These are phyloP conservation scores for Termitomyces heimii DNA, from an alignment of 768 basidiomycete genomes.

Conservation along the genomic window DNA sequence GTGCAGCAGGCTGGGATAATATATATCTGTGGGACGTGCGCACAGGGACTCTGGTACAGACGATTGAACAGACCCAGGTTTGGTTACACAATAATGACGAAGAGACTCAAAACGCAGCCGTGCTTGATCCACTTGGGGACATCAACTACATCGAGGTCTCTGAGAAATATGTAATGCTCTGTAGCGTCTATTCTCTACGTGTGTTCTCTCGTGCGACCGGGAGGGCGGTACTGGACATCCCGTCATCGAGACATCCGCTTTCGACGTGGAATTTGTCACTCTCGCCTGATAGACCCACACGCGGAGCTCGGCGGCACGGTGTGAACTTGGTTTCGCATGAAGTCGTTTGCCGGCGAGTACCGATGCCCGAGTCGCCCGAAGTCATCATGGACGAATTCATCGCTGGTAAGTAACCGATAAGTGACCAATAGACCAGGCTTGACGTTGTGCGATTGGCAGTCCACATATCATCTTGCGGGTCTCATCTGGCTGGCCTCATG, in stretches of 20 bases:
- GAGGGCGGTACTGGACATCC: slow-evolving; percentile 35
- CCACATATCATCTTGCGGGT: slow-evolving; percentile 43
- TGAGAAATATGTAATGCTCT: slow-evolving; percentile 53
- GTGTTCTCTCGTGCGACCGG: slow-evolving; percentile 48
- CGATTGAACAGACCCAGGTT: slow-evolving; percentile 34
- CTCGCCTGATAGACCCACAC: slow-evolving; percentile 4
- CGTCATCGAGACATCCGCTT: slow-evolving; percentile 27
- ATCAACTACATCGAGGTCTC: slow-evolving; percentile 66
- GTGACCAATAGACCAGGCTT: neutral
- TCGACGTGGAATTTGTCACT: slow-evolving; percentile 29
- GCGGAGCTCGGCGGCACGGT: neutral
- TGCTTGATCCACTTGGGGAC: slow-evolving; percentile 20
- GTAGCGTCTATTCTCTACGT: slow-evolving; percentile 39
- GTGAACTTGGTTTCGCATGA: slow-evolving; percentile 3
- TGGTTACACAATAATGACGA: neutral
- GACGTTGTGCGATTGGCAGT: slow-evolving; percentile 14
- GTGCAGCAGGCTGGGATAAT: slow-evolving; percentile 36
- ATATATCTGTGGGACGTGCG: slow-evolving; percentile 64
- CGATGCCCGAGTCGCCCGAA: neutral
- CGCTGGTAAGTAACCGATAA: slow-evolving; percentile 29
- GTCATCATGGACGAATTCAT: slow-evolving; percentile 36
- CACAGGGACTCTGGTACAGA: slow-evolving; percentile 41
- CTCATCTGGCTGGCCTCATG: slow-evolving; percentile 37
- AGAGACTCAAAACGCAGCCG: neutral
- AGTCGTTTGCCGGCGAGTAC: neutral